Base-by-base conservation (phyloP, 2,329 filamentous ascomycete species). In the Colletotrichum godetiae region DNA sequence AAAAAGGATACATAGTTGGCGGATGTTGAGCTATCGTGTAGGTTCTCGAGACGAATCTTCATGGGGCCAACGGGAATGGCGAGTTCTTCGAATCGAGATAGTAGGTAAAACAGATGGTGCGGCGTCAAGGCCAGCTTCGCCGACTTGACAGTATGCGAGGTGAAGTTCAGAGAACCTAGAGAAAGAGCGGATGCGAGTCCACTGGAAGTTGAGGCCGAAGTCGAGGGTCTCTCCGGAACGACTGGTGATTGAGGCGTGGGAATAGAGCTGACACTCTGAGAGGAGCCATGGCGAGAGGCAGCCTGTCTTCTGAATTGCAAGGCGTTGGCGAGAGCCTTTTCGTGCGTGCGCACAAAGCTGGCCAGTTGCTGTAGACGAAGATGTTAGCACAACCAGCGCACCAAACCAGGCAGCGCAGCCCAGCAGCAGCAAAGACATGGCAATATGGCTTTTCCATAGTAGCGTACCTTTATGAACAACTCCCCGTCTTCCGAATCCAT, bases 1-100 rank as follows among this genome's bases (percentile, higher is more conserved):
- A 98, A 89, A 81, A 99, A 99, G 4, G 97, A 98, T 62, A 98
- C 95, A 86, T 98, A 98, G 84, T 97, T 97, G 78, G 94, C 92
- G 27, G 95, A 94, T 6, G 94, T 93, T 3, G 92, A 92, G 78
- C 95, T 95, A 78, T 95, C 94, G 82, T 98, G 95, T 58, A 99
- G 91, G 81, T 97, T 98, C 84, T 99, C 97, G 77, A 98, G 86
- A 42, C 97, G 93, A 74, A 99, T 92, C 80, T 97, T 98, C 95
- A 98, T 98, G 37, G 96, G 95, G 5, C 97, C 97, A 75, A 98
- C 95, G 75, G 93, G 89, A 77, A 98, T 97, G 73, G 92, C 92
- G 73, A 98, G 88, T 76, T 98, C 96, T 85, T 98, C 95, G 83
- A 98, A 98, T 68, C 95, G 94, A 69, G 95, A 98, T 67, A 99